Evolutionary conservation across 768 basidiomycete species (phyloP).

Genomic region (Dendrothele bispora): DNA sequence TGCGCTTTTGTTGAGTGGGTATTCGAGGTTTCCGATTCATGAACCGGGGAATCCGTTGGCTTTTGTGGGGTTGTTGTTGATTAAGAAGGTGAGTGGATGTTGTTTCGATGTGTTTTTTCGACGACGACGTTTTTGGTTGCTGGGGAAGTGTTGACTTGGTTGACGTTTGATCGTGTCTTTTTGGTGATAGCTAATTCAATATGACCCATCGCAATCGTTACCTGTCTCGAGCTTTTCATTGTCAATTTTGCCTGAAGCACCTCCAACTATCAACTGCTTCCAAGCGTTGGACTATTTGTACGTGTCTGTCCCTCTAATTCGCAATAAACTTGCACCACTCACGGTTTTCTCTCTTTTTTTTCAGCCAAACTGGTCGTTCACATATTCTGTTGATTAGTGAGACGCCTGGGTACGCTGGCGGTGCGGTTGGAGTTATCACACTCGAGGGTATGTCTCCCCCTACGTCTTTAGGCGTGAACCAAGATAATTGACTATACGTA

Average conservation of each 20-base stretch:
- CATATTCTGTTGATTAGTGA: conserved; percentile 85
- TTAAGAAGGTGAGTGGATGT: conserved; percentile 64
- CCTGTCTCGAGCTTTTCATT: conserved; percentile 77
- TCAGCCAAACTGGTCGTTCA: conserved; percentile 89
- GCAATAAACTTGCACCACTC: too few species aligned
- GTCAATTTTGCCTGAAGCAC: conserved; percentile 86
- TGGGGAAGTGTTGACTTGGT: too few species aligned
- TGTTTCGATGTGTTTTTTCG: conserved; percentile 7
- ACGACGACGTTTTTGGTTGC: too few species aligned
- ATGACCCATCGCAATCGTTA: conserved; percentile 80
- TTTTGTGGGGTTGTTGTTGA: conserved; percentile 79
- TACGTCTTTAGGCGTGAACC: neutral
- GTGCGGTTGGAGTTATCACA: conserved; percentile 89
- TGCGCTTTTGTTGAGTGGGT: conserved; percentile 77
- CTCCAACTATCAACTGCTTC: conserved; percentile 88
- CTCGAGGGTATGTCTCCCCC: conserved; percentile 68
- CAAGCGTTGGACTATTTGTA: conserved; percentile 94
- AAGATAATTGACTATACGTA: neutral
- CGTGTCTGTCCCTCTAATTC: conserved; percentile 24
- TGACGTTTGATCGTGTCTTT: neutral
- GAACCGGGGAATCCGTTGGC: conserved; percentile 63
- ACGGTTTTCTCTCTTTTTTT: neutral
- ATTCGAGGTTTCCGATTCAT: conserved; percentile 91
- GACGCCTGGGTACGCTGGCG: conserved; percentile 80
- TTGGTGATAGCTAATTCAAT: conserved; percentile 67